These are phyloP conservation scores for Microsporum ferrugineum DNA, from an alignment of 2,329 filamentous ascomycete genomes.

Conservation along the genomic window DNA sequence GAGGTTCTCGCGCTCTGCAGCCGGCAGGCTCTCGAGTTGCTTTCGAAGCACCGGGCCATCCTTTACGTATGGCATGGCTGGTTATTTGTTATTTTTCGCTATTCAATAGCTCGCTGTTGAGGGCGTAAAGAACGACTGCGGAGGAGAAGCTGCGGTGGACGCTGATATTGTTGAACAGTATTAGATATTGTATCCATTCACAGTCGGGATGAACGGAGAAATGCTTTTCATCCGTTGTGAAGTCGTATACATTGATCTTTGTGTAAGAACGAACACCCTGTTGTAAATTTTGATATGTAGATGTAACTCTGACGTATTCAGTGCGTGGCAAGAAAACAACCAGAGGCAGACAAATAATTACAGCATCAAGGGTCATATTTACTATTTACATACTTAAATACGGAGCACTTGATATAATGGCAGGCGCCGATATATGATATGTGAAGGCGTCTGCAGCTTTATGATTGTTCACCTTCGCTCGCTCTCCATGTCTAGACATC, in stretches of 20 bases:
- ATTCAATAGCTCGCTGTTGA: no score
- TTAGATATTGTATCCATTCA: neutral
- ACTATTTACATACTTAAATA: neutral
- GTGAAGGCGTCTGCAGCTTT: neutral
- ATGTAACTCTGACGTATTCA: no score
- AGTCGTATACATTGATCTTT: no score
- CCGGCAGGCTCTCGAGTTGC: conserved; percentile 32
- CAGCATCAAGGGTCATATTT: neutral
- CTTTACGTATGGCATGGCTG: neutral
- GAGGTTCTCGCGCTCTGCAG: conserved; percentile 40
- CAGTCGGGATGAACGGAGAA: no score
- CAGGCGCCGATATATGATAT: neutral
- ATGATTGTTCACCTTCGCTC: neutral
- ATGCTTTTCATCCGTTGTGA: no score
- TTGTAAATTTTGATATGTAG: no score
- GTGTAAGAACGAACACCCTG: no score
- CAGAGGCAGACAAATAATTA: no score
- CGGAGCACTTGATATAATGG: neutral
- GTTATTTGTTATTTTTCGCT: neutral
- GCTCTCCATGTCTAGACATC: conserved; percentile 11
- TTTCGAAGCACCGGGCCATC: conserved; percentile 18
- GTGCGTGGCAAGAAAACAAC: no score
- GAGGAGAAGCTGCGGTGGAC: neutral
- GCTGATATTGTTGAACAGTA: neutral
- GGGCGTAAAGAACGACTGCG: neutral